Percentiles rank a stretch among this genome's conserved stretches.
phyloP scores from a whole-genome alignment of 331 rosid species.

The Cydonia oblonga region DNA sequence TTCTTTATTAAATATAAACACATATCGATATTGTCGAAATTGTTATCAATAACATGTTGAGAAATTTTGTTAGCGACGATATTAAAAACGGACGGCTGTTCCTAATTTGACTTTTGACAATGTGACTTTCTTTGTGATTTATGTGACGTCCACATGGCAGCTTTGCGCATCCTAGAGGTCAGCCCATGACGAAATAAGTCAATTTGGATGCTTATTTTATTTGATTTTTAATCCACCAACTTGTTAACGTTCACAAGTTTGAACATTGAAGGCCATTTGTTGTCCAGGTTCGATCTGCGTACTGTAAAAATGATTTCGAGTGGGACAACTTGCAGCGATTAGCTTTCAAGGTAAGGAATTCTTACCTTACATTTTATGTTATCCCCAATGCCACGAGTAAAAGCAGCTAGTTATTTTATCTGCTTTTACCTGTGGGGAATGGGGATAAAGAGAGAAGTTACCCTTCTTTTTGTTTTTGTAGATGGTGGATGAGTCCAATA shows the following conservation, averaged over 20 bases:
- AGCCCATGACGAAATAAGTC: constrained; percentile 12
- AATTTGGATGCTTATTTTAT: background rate
- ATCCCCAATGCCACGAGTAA: no score
- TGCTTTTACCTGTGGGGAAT: background rate
- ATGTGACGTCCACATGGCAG: constrained; percentile 32
- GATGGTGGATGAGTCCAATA: constrained; percentile 65
- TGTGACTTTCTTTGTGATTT: background rate
- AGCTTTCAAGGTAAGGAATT: constrained; percentile 41
- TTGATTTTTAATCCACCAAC: background rate
- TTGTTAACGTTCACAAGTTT: background rate
- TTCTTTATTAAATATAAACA: fast-evolving
- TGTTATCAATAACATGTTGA: background rate
- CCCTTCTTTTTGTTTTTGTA: constrained; percentile 11
- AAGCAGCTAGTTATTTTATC: background rate
- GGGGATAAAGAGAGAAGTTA: background rate
- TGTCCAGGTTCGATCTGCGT: constrained; percentile 73
- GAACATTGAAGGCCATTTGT: background rate
- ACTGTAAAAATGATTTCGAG: constrained; percentile 80
- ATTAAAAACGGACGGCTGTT: background rate
- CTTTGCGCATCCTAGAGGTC: constrained; percentile 74
- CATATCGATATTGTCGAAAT: no score
- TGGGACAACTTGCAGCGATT: constrained; percentile 77
- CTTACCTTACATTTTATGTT: no score
- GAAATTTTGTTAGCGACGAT: background rate
- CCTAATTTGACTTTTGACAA: background rate